Evolutionary conservation across 1,284 basidiomycete genomes (phyloP).

Genomic region (Cystobasidium slooffiae): DNA sequence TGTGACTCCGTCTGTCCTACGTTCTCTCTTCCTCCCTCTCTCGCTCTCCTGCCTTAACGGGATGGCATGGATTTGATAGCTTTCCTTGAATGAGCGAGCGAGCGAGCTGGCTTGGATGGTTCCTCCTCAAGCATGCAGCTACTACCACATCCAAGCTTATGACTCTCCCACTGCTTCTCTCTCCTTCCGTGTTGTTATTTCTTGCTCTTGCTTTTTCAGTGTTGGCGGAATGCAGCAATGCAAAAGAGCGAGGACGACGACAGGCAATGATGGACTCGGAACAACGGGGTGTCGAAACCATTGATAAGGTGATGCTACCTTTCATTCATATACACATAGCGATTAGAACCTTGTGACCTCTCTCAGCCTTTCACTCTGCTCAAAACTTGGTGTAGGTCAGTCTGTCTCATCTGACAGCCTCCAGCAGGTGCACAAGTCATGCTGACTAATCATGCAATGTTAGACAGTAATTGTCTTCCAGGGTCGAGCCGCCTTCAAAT

Average conservation of each 20-base stretch:
- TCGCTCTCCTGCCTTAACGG: slow-evolving; percentile 6
- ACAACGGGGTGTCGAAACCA: neutral
- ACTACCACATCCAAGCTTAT: neutral
- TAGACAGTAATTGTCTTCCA: no score
- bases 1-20: neutral
- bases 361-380: no score
- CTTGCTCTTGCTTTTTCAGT: neutral
- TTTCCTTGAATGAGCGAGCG: neutral
- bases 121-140: no score
- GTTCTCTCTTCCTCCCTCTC: neutral
- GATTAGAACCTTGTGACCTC: no score
- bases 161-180: neutral
- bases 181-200: neutral
- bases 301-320: no score
- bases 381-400: no score
- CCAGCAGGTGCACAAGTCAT: no score
- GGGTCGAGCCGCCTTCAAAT: neutral
- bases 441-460: no score
- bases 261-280: neutral
- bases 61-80: slow-evolving; percentile 8
- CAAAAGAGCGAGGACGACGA: slow-evolving; percentile 6
- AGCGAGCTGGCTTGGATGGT: neutral
- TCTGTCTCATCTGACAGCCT: no score
- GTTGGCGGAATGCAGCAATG: slow-evolving; percentile 19
- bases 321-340: no score